Conservation (phyloP, 2,329 filamentous ascomycete species). For the Xylaria sp. region DNA sequence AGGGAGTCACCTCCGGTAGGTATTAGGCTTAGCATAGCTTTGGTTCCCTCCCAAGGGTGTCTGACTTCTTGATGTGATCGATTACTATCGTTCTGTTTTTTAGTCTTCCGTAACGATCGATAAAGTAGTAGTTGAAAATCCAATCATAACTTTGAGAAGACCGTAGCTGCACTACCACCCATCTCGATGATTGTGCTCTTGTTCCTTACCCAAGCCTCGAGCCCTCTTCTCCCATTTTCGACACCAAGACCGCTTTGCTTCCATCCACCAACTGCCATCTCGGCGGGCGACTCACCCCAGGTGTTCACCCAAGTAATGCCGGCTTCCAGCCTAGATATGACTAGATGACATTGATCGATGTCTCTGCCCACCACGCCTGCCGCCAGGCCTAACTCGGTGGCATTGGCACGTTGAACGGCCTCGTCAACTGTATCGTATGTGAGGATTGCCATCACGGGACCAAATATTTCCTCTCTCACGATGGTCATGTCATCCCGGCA, state of each 20-base stretch:
- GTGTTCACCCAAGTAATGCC: constrained; percentile 94
- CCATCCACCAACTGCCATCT: constrained; percentile 93
- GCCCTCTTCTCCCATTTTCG: constrained; percentile 80
- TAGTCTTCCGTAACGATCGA: background rate
- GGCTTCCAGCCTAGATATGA: constrained; percentile 74
- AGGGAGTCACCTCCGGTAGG: too few species aligned
- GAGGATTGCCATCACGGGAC: constrained; percentile 83
- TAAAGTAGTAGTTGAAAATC: background rate
- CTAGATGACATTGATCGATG: constrained; percentile 73
- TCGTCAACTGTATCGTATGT: constrained; percentile 74
- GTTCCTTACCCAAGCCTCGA: constrained; percentile 83
- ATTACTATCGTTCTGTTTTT: too few species aligned
- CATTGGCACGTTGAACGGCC: constrained; percentile 74
- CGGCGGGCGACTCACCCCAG: constrained; percentile 89
- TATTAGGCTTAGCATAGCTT: too few species aligned
- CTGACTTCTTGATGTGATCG: too few species aligned
- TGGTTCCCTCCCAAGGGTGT: too few species aligned
- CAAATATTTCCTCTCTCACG: constrained; percentile 84
- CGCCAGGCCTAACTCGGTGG: constrained; percentile 77
- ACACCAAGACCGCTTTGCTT: constrained; percentile 88
- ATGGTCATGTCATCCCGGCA: constrained; percentile 85
- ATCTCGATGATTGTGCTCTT: constrained; percentile 90
- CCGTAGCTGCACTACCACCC: constrained; percentile 70
- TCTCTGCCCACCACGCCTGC: constrained; percentile 84
- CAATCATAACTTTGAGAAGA: constrained; percentile 72